Base-by-base conservation (phyloP, 2,329 filamentous ascomycete species). In the Fusarium sp. region DNA sequence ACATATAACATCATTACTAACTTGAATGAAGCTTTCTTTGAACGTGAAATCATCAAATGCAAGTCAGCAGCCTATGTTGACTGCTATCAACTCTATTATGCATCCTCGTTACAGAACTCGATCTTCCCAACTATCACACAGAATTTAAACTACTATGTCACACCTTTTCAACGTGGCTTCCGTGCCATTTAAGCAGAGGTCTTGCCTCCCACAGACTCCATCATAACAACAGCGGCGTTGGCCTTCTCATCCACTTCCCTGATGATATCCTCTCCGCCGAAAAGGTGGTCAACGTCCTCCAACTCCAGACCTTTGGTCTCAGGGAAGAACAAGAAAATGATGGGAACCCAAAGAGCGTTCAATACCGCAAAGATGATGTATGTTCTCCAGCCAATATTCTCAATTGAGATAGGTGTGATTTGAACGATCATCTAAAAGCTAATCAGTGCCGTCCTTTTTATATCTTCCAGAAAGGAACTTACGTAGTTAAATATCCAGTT, bases 291-390 rank as follows among this genome's bases (percentile, higher is more conserved):
- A 35, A 86, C 79, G 65, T 85, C 82, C 68, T 85, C 84, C 4
- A 86, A 76, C 46, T 79, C 79, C 11, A 84, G 73, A 0, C 79
- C 78, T 46, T 80, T 81, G 1, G 83, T 85, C 63, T 85, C 82
- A 0, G 81, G 82, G 66, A 81, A 84, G 72, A 83, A 83, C 57
- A 82, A 76, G 63, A 78, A 84, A 5, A 84, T 63, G 4, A 71
- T 20, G 5, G 68, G 68, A 2, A 70, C 57, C 47, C 51, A 70
- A 4, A 55, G 36, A 8, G 60, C 21, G 25, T 70, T 70, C 3
- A 85, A 79, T 9, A 82, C 79, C 4, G 84, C 83, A 72, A 85
- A 89, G 61, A 81, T 82, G 53, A 80, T 78, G 2, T 80, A 89
- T 6, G 83, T 83, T 18, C 82, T 81, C 70, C 79, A 85, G 14